Conservation (phyloP, 305 asterid genomes). For the Solanum hybrid region DNA sequence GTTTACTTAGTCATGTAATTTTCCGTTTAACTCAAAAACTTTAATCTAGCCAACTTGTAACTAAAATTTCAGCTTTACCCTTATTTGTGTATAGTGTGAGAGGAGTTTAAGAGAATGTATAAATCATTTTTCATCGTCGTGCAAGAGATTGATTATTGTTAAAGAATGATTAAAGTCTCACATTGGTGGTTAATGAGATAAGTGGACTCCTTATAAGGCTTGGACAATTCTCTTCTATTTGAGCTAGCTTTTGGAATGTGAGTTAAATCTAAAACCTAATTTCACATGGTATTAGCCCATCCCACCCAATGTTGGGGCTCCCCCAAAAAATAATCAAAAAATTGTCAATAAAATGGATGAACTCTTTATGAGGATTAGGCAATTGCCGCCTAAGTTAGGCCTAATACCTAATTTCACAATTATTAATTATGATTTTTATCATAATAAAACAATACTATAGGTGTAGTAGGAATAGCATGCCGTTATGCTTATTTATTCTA, state of each 20-base stretch:
- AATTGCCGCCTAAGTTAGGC: no score
- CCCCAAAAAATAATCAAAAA: no score
- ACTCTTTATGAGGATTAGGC: no score
- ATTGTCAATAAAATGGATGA: no score
- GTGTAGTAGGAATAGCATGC: background rate
- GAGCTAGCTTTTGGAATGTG: rapidly evolving
- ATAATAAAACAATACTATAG: background rate
- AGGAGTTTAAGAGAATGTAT: background rate
- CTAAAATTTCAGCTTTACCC: background rate
- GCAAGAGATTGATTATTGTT: background rate
- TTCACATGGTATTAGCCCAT: no score
- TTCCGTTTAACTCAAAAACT: no score
- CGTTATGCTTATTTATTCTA: background rate
- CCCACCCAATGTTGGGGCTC: no score
- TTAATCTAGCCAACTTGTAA: background rate
- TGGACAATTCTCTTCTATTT: rapidly evolving
- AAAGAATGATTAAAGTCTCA: no score
- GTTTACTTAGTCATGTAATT: no score
- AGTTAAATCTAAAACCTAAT: no score
- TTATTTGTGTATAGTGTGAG: background rate
- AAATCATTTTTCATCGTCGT: background rate
- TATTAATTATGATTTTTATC: background rate
- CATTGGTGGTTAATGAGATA: no score
- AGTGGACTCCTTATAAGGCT: background rate
- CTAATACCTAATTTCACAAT: no score